phyloP scores from a whole-genome alignment of 1,284 basidiomycete species.

The Cerioporus squamosus region DNA sequence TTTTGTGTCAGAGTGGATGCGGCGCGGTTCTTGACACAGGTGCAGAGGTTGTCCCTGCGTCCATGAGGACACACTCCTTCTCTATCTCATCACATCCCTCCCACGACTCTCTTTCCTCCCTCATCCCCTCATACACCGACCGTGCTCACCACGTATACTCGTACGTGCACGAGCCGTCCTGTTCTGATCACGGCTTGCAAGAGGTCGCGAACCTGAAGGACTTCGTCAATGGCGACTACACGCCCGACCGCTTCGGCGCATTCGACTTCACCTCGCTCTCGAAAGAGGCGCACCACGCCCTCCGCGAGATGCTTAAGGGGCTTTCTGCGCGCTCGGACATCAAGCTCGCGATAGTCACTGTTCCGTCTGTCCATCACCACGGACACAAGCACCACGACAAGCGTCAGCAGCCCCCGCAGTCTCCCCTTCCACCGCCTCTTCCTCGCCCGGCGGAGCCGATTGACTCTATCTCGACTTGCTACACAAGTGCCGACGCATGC shows the following conservation, averaged over 20 bases:
- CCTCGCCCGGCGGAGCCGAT: conserved; percentile 55
- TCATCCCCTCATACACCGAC: conserved; percentile 58
- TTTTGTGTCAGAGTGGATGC: neutral
- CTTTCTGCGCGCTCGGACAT: conserved; percentile 44
- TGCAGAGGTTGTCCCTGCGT: conserved; percentile 54
- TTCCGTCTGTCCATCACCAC: conserved; percentile 30
- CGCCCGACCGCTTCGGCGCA: conserved; percentile 59
- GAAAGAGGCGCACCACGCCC: conserved; percentile 42
- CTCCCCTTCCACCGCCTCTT: conserved; percentile 52
- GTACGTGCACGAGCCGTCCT: conserved; percentile 47
- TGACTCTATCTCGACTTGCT: conserved; percentile 68
- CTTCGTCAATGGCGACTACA: conserved; percentile 51
- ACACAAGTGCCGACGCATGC: conserved; percentile 57
- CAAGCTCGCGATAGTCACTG: conserved; percentile 59
- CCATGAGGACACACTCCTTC: conserved; percentile 48
- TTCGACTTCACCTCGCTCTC: conserved; percentile 59
- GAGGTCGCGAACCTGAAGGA: conserved; percentile 42
- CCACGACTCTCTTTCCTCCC: conserved; percentile 46
- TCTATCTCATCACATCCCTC: conserved; percentile 35
- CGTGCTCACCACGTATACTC: conserved; percentile 63
- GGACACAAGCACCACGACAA: conserved; percentile 36
- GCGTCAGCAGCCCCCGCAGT: conserved; percentile 52
- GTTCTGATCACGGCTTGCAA: neutral
- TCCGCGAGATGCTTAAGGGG: conserved; percentile 49
- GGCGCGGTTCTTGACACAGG: conserved; percentile 9